A percentile compares a stretch with the other conserved stretches of the same genome.
Conservation (phyloP, 2,329 filamentous ascomycete species). For the Pseudogymnoascus sp. region DNA sequence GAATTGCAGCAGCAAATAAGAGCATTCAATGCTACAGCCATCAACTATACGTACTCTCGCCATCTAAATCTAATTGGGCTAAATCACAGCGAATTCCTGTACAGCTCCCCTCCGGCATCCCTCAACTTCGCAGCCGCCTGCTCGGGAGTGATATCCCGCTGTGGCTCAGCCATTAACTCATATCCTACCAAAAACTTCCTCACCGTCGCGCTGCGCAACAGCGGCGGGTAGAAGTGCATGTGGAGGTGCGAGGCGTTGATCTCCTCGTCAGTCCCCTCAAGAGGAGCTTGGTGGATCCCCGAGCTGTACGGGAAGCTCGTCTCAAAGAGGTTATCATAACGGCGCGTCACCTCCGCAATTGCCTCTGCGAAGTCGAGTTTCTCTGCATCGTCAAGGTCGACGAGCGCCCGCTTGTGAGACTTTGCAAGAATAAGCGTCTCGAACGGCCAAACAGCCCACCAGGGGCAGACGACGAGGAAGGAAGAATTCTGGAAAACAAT, state of each 20-base stretch:
- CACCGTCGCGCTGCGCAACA: slow-evolving; percentile 86
- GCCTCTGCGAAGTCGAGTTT: slow-evolving; percentile 69
- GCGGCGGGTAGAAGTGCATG: slow-evolving; percentile 94
- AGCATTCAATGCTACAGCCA: not conserved
- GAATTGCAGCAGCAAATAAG: not conserved
- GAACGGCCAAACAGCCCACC: slow-evolving; percentile 98
- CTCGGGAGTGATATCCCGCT: slow-evolving; percentile 94
- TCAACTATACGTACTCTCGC: not conserved
- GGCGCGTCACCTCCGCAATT: slow-evolving; percentile 77
- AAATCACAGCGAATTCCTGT: slow-evolving; percentile 51
- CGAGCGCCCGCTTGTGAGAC: slow-evolving; percentile 72
- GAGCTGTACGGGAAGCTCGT: slow-evolving; percentile 96
- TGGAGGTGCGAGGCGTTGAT: slow-evolving; percentile 85
- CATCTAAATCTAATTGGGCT: not conserved
- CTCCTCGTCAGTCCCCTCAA: slow-evolving; percentile 74
- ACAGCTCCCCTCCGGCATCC: slow-evolving; percentile 72
- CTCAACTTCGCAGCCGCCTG: slow-evolving; percentile 77
- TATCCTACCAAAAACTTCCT: slow-evolving; percentile 96
- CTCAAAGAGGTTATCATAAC: slow-evolving; percentile 96
- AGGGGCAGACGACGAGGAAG: slow-evolving; percentile 86
- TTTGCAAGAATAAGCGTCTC: slow-evolving; percentile 87
- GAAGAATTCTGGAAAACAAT: slow-evolving; percentile 79
- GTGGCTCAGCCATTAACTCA: slow-evolving; percentile 95
- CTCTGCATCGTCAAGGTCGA: slow-evolving; percentile 71
- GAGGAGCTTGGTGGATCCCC: slow-evolving; percentile 89